A percentile compares a stretch with the other conserved stretches of the same genome.
phyloP scores from a whole-genome alignment of 306 rosid species.

The Gastrolobium villosum region DNA sequence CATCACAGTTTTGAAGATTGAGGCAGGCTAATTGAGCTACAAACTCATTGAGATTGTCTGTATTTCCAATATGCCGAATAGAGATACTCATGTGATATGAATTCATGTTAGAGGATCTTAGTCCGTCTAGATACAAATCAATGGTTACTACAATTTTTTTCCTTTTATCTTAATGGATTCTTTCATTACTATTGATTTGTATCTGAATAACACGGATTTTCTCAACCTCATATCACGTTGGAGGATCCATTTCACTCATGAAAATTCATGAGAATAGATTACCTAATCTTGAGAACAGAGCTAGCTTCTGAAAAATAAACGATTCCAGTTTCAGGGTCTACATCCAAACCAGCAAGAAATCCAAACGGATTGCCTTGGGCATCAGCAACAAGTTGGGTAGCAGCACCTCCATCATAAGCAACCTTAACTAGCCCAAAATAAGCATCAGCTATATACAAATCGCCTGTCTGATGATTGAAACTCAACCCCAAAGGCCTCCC shows the following conservation, averaged over 20 bases:
- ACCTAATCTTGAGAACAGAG: constrained; percentile 47
- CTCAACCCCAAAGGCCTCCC: constrained; percentile 67
- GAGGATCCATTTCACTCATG: neutral
- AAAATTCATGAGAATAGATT: neutral
- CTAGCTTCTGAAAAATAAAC: constrained; percentile 57
- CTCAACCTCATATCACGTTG: too few species aligned
- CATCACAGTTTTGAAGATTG: neutral
- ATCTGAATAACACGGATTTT: too few species aligned
- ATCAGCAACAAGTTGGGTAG: constrained; percentile 41
- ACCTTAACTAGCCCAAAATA: constrained; percentile 52
- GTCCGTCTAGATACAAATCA: too few species aligned
- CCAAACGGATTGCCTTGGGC: constrained; percentile 44
- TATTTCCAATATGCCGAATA: neutral
- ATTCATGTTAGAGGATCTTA: too few species aligned
- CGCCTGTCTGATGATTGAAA: constrained; percentile 43
- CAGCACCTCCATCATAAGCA: constrained; percentile 39
- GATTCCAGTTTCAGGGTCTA: constrained; percentile 48
- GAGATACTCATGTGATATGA: too few species aligned
- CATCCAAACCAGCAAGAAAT: constrained; percentile 46
- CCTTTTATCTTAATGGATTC: too few species aligned
- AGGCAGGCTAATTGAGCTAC: neutral
- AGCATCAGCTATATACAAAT: constrained; percentile 57
- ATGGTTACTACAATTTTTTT: too few species aligned
- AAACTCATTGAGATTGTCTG: neutral
- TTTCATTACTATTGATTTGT: too few species aligned